Evolutionary conservation across 352 stramenopile species (phyloP), one percentile per base, ranked within the genome.

Genomic region (Thraustochytrium sp.): DNA sequence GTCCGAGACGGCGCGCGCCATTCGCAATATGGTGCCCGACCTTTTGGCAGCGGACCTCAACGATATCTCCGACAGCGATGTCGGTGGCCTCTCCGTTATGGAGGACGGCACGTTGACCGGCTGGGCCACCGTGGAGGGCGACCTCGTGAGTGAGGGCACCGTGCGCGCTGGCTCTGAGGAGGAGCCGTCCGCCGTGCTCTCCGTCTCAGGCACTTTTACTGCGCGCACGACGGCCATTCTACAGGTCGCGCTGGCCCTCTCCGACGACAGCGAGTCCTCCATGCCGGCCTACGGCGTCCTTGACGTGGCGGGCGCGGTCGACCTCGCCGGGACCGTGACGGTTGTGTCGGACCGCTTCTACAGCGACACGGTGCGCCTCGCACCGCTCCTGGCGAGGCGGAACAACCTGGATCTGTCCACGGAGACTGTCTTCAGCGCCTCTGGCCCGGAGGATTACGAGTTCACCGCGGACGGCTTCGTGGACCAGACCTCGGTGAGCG

Each of bases 11-110:
- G 31, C 31, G 51, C 34, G 31, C 23, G 42, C 0, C 36, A 76
- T 80, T 38, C 31, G 9, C 3, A 34, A 64, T 26, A 29, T 61
- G 0, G 11, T 80, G 8, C 68, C 68, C 42, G 48, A 8, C 9
- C 76, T 37, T 44, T 18, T 72, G 18, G 0, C n/a, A 11, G 29
- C 23, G 13, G 68, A 80, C 53, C 4, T 75, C 13, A 31, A 29
- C 18, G 68, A 46, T 5, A 63, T 80, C 53, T 80, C 68, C 0
- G 53, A 80, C 76, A 42, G 38, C 31, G 68, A 80, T 31, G 26
- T 80, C 3, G 68, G 68, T 23, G 68, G 68, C 26, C 31, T 80
- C 8, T 46, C 42, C 23, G 68, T 80, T 44, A 16, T 63, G 29
- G 48, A 44, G 26, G 68, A 34, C 51, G 68, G 68, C 11, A 46